Evolutionary conservation across 306 rosid species (phyloP).

Genomic region (Carpinus viminea): DNA sequence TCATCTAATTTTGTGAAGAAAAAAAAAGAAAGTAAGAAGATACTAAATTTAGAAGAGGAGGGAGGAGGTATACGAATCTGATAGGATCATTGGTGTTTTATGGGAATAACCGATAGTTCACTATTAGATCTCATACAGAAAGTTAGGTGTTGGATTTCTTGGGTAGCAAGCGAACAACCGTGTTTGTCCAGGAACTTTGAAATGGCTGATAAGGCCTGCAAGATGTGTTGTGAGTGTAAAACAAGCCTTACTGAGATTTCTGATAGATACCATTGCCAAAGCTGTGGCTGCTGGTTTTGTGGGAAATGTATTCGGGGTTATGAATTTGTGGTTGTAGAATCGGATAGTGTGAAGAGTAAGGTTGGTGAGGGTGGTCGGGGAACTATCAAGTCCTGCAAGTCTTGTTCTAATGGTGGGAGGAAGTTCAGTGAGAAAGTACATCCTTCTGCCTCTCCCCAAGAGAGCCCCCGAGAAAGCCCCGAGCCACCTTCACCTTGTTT

Average conservation of each 20-base stretch:
- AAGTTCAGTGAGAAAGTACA: slow-evolving; percentile 69
- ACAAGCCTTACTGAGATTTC: slow-evolving; percentile 30
- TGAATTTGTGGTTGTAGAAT: slow-evolving; percentile 45
- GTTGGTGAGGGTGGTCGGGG: slow-evolving; percentile 35
- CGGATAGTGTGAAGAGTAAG: slow-evolving; percentile 29
- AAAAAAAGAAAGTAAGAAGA: slow-evolving; percentile 17
- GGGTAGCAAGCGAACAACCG: slow-evolving; percentile 42
- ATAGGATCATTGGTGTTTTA: slow-evolving; percentile 45
- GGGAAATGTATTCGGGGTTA: slow-evolving; percentile 55
- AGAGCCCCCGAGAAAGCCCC: slow-evolving; percentile 74
- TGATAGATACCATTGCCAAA: slow-evolving; percentile 56
- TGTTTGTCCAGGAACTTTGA: slow-evolving; percentile 46
- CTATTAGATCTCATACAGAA: slow-evolving; percentile 65
- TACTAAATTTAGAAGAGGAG: slow-evolving; percentile 34
- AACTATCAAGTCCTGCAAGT: slow-evolving; percentile 53
- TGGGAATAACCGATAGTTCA: slow-evolving; percentile 96
- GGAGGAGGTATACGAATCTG: slow-evolving; percentile 16
- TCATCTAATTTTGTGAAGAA: slow-evolving; percentile 36
- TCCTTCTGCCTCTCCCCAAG: slow-evolving; percentile 83
- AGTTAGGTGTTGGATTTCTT: slow-evolving; percentile 67
- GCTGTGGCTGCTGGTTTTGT: slow-evolving; percentile 75
- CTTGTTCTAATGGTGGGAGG: slow-evolving; percentile 55
- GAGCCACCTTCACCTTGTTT: slow-evolving; percentile 59
- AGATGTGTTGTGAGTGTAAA: slow-evolving; percentile 74
- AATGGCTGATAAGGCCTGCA: slow-evolving; percentile 46